A percentile compares a stretch with the other conserved stretches of the same genome.
Conservation (phyloP, 768 basidiomycete genomes). For the Porphyrellus cyaneotinctus region DNA sequence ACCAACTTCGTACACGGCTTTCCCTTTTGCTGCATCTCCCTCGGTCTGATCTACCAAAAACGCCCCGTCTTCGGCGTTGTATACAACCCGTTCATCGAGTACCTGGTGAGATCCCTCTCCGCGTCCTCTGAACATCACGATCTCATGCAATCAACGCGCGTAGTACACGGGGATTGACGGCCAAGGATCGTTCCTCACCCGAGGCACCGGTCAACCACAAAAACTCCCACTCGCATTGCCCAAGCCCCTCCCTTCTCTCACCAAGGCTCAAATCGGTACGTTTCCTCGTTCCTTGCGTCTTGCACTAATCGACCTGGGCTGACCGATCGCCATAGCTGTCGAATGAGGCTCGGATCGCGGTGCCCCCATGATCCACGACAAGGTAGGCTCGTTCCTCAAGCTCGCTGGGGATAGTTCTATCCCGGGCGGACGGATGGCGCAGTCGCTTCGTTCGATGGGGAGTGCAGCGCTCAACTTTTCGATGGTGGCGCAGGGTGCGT, state of each 20-base stretch:
- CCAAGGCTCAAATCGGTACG: slow-evolving; percentile 66
- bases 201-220: slow-evolving; percentile 40
- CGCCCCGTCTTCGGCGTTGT: slow-evolving; percentile 87
- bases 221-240: slow-evolving; percentile 65
- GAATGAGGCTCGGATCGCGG: slow-evolving; percentile 89
- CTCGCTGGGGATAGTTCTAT: slow-evolving; percentile 72
- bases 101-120: slow-evolving; percentile 48
- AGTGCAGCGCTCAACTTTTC: slow-evolving; percentile 81
- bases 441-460: slow-evolving; percentile 78
- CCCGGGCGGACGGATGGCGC: slow-evolving; percentile 75
- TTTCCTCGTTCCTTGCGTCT: background rate
- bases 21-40: slow-evolving; percentile 85
- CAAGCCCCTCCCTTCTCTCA: slow-evolving; percentile 62
- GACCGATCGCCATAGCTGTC: slow-evolving; percentile 43
- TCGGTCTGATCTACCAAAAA: slow-evolving; percentile 82
- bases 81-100: slow-evolving; percentile 87
- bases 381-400: slow-evolving; percentile 63
- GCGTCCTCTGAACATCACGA: background rate
- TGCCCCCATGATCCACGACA: slow-evolving; percentile 47
- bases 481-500: slow-evolving; percentile 81
- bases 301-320: background rate
- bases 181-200: slow-evolving; percentile 73
- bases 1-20: slow-evolving; percentile 88
- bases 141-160: background rate
- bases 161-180: slow-evolving; percentile 79